Evolutionary conservation across 331 rosid genomes (phyloP).

Genomic region (Phaseolus coccineus): DNA sequence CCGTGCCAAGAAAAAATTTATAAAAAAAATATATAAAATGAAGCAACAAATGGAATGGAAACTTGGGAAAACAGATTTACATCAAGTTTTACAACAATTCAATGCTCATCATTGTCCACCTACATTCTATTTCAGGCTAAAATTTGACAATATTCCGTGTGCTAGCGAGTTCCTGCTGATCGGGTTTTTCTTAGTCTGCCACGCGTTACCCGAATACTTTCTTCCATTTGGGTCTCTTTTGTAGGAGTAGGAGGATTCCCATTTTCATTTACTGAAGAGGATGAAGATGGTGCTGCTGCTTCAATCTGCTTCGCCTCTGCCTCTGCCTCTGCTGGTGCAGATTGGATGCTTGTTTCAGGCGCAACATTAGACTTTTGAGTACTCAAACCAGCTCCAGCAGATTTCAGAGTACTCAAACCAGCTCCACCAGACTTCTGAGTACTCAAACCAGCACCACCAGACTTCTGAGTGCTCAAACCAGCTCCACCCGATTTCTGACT

Average conservation of each 20-base stretch:
- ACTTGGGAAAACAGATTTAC: constrained; percentile 64
- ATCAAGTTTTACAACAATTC: constrained; percentile 54
- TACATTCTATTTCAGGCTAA: constrained; percentile 47
- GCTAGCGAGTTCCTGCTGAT: constrained; percentile 54
- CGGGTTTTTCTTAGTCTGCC: constrained; percentile 69
- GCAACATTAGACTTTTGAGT: constrained; percentile 59
- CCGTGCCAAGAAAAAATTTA: constrained; percentile 38
- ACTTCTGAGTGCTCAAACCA: constrained; percentile 24
- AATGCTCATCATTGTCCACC: constrained; percentile 51
- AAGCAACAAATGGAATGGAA: constrained; percentile 61
- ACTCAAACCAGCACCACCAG: constrained; percentile 21
- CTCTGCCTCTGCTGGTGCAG: constrained; percentile 64
- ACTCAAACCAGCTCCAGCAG: constrained; percentile 19
- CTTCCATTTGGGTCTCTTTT: constrained; percentile 68
- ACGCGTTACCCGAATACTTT: constrained; percentile 60
- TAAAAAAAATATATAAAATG: constrained; percentile 43
- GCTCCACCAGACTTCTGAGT: constrained; percentile 51
- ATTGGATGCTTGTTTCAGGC: constrained; percentile 55
- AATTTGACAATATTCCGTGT: constrained; percentile 12
- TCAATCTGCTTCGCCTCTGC: constrained; percentile 64
- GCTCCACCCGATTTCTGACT: constrained; percentile 48
- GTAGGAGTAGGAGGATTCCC: constrained; percentile 57
- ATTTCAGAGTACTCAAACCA: constrained; percentile 29
- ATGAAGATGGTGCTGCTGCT: constrained; percentile 52
- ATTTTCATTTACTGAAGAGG: constrained; percentile 61